Evolutionary conservation across 1,284 basidiomycete species (phyloP).

Genomic region (Phellopilus nigrolimitatus): DNA sequence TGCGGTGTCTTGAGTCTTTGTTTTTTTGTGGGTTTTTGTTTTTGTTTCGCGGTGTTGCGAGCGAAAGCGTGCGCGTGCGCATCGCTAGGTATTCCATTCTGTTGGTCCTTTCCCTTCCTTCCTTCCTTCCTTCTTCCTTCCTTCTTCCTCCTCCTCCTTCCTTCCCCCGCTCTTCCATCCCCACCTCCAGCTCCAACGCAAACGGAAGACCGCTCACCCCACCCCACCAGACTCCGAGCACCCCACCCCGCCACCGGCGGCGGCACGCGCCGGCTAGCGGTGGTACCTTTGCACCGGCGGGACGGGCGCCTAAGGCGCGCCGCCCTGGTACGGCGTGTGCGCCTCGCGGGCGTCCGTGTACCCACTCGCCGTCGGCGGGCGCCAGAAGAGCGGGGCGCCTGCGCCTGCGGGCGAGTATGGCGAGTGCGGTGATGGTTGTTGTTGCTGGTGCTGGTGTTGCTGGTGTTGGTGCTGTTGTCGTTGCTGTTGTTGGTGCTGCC

Average conservation of each 20-base stretch:
- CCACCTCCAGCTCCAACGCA: not conserved
- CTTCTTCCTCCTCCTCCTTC: not conserved
- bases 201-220: not conserved
- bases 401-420: constrained; percentile 1
- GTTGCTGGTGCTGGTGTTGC: not conserved
- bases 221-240: not conserved
- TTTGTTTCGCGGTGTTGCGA: no score
- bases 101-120: not conserved
- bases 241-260: not conserved
- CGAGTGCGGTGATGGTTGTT: constrained; percentile 9
- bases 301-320: not conserved
- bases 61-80: no score
- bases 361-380: no score
- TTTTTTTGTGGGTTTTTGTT: no score
- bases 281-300: not conserved
- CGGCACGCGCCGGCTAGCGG: not conserved
- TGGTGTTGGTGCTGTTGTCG: constrained; percentile 7
- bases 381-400: not conserved
- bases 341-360: not conserved
- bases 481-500: not conserved
- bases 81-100: no score
- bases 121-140: not conserved
- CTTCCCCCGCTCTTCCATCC: not conserved
- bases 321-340: not conserved
- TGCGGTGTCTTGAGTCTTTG: no score